These are phyloP conservation scores for Amanita molliuscula DNA, from an alignment of 768 basidiomycete genomes.

Conservation along the genomic window DNA sequence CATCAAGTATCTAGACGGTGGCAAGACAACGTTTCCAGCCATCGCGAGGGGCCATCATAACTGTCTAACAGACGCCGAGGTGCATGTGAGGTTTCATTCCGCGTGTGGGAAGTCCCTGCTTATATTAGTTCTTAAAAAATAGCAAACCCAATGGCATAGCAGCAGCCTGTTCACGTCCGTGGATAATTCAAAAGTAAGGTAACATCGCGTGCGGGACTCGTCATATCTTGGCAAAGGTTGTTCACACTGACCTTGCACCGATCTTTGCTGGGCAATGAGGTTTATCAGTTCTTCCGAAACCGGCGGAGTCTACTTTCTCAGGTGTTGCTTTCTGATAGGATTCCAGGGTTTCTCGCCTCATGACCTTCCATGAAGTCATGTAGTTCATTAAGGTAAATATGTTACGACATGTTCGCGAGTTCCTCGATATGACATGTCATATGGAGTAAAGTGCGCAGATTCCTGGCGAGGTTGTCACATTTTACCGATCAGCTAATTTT, in stretches of 20 bases:
- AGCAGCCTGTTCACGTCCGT: background rate
- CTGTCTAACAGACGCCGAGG: background rate
- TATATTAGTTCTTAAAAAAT: too few relatives aligned
- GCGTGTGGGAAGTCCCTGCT: background rate
- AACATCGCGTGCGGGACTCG: background rate
- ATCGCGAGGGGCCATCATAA: background rate
- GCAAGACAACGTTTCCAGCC: background rate
- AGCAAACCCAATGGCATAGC: background rate
- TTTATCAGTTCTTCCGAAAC: slow-evolving; percentile 9
- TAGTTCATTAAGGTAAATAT: slow-evolving; percentile 7
- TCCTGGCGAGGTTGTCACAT: background rate
- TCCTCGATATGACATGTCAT: slow-evolving; percentile 11
- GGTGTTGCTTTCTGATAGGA: slow-evolving; percentile 1
- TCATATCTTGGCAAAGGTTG: background rate
- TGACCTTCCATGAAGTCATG: slow-evolving; percentile 3
- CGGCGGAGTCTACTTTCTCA: slow-evolving; percentile 7
- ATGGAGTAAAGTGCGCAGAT: background rate
- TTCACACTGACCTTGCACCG: background rate
- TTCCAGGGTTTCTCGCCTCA: background rate
- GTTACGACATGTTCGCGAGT: slow-evolving; percentile 13
- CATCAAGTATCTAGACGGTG: background rate
- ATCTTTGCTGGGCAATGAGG: background rate
- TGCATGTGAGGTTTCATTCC: background rate
- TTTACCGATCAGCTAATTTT: slow-evolving; percentile 15
- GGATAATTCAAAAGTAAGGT: background rate